A percentile compares a stretch with the other conserved stretches of the same genome.
Evolutionary conservation across 106 monocot species (phyloP).

Genomic region (Apostasia shenzhenica): DNA sequence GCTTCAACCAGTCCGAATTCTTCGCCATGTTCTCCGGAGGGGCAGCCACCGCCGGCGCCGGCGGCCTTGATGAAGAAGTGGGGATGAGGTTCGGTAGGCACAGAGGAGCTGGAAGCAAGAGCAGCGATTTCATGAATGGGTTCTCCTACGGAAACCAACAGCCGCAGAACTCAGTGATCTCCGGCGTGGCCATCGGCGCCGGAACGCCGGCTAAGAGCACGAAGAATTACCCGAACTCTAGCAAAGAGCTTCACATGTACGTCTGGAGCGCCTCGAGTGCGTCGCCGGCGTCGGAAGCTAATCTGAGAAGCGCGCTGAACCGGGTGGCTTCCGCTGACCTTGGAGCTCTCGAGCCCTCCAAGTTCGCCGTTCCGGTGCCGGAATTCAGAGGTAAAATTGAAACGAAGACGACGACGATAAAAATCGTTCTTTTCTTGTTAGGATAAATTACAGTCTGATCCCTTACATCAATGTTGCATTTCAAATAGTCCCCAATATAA

Average conservation of each 20-base stretch:
- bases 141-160: constrained; percentile 3
- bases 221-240: constrained; percentile 9
- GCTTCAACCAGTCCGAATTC: constrained; percentile 43
- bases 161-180: constrained; percentile 19
- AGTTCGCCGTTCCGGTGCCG: constrained; percentile 3
- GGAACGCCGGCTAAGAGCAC: constrained; percentile 1
- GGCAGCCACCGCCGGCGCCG: neutral
- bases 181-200: constrained; percentile 2
- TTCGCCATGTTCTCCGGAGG: constrained; percentile 24
- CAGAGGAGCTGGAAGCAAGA: constrained; percentile 18
- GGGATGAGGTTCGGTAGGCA: constrained; percentile 15
- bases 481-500: too few species aligned
- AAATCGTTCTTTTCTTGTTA: neutral
- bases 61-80: neutral
- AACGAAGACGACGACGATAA: neutral
- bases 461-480: too few species aligned
- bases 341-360: constrained; percentile 20
- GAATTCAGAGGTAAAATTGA: constrained; percentile 27
- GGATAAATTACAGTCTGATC: too few species aligned
- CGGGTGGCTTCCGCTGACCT: constrained; percentile 46
- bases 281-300: constrained; percentile 63
- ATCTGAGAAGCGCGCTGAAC: constrained; percentile 46
- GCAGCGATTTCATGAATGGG: constrained; percentile 21
- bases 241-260: constrained; percentile 74
- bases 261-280: constrained; percentile 75